A percentile compares a stretch with the other conserved stretches of the same genome.
phyloP scores from a whole-genome alignment of 352 stramenopile genomes.

The Globisporangium splendens region DNA sequence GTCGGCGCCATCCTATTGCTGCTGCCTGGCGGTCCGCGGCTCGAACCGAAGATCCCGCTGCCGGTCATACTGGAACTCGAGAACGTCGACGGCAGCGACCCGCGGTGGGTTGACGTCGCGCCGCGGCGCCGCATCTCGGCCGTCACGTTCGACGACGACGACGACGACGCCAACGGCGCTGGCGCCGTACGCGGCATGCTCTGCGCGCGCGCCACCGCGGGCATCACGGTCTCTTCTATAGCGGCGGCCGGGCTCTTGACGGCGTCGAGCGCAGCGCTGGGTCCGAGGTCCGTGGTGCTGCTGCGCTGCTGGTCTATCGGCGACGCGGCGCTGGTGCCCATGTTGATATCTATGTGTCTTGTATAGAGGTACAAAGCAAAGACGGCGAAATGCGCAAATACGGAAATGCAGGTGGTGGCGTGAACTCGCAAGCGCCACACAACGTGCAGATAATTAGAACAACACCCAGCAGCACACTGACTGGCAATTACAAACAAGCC shows the following conservation, averaged over 20 bases:
- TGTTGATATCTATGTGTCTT: background rate
- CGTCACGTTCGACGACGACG: conserved; percentile 22
- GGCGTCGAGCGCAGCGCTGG: background rate
- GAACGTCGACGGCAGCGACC: conserved; percentile 15
- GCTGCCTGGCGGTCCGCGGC: background rate
- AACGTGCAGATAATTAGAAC: too few species aligned
- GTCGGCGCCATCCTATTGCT: background rate
- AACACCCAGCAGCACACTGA: too few species aligned
- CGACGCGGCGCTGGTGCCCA: background rate
- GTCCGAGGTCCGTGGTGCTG: background rate
- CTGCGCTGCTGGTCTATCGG: background rate
- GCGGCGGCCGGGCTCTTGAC: background rate
- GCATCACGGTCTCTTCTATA: background rate
- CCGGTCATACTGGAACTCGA: background rate
- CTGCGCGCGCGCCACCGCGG: background rate
- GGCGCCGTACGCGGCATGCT: background rate
- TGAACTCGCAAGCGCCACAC: too few species aligned
- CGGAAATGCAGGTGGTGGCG: too few species aligned
- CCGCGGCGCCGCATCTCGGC: conserved; percentile 15
- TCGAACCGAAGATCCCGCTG: conserved; percentile 6
- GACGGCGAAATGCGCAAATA: too few species aligned
- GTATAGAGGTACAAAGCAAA: background rate
- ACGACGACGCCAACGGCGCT: too few species aligned
- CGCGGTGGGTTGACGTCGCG: conserved; percentile 6
- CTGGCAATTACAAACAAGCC: too few species aligned